These are phyloP conservation scores for Talaromyces sp. DNA, from an alignment of 2,329 filamentous ascomycete species.

Conservation along the genomic window DNA sequence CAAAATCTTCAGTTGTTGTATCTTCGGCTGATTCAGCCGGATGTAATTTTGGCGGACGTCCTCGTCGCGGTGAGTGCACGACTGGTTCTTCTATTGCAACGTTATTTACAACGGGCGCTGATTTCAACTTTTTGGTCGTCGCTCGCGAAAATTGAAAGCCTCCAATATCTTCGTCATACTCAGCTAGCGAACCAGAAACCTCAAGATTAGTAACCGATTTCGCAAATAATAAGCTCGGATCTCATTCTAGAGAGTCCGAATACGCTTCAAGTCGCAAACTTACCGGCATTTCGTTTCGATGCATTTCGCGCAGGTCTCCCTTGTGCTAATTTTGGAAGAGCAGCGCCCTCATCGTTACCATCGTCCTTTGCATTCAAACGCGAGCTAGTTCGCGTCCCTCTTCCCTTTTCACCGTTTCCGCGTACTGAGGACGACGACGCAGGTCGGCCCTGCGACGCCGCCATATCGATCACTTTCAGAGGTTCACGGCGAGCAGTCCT, in stretches of 20 bases:
- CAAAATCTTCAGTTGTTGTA: constrained; percentile 19
- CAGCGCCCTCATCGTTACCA: constrained; percentile 21
- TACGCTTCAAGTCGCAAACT: constrained; percentile 21
- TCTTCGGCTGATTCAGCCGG: constrained; percentile 26
- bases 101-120: constrained; percentile 36
- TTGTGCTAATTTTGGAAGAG: constrained; percentile 22
- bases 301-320: constrained; percentile 22
- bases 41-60: constrained; percentile 47
- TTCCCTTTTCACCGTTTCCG: constrained; percentile 17
- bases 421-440: constrained; percentile 25
- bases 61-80: constrained; percentile 33
- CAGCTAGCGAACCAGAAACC: constrained; percentile 28
- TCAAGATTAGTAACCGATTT: not conserved
- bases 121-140: constrained; percentile 61
- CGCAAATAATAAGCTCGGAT: not conserved
- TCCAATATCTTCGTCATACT: constrained; percentile 70
- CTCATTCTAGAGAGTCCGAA: not conserved
- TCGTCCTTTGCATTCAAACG: constrained; percentile 38
- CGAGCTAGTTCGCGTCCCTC: constrained; percentile 29
- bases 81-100: constrained; percentile 39
- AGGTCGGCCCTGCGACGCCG: constrained; percentile 38
- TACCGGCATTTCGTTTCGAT: constrained; percentile 46
- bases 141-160: constrained; percentile 72
- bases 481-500: constrained; percentile 37
- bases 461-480: constrained; percentile 37